Conservation (phyloP, 805 yeast genomes). For the Zygoascus flipseniorum region DNA sequence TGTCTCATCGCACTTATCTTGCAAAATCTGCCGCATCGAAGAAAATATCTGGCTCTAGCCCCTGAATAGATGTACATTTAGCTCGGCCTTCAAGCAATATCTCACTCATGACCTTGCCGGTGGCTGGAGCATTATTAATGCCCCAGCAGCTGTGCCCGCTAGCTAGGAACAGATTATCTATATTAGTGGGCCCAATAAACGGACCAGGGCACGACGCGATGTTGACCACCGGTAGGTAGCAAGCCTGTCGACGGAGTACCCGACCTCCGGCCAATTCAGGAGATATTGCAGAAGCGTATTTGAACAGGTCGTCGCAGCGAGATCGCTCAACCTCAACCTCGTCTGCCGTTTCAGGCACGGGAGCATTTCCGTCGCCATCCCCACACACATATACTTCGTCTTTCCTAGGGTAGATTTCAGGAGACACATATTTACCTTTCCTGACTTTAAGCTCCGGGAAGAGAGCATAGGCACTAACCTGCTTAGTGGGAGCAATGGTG, state of each 20-base stretch:
- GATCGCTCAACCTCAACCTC: constrained; percentile 82
- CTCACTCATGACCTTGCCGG: constrained; percentile 91
- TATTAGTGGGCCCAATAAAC: constrained; percentile 86
- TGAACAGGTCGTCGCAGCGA: constrained; percentile 80
- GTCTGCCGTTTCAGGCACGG: constrained; percentile 88
- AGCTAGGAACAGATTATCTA: constrained; percentile 66
- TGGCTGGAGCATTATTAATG: constrained; percentile 93
- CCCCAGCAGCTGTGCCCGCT: constrained; percentile 99
- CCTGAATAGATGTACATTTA: constrained; percentile 65
- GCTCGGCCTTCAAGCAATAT: constrained; percentile 76
- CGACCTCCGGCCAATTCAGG: constrained; percentile 64
- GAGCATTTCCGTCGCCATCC: constrained; percentile 87
- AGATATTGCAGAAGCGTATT: constrained; percentile 69
- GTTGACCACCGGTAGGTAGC: constrained; percentile 90
- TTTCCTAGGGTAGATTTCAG: constrained; percentile 89
- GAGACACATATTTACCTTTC: constrained; percentile 52
- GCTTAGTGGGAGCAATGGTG: constrained; percentile 57
- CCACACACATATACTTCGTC: constrained; percentile 97
- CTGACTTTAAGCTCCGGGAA: constrained; percentile 83
- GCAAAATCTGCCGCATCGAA: constrained; percentile 39
- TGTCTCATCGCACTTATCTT: too few relatives aligned
- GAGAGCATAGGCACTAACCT: constrained; percentile 87
- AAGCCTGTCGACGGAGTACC: constrained; percentile 79
- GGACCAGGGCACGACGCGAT: constrained; percentile 93
- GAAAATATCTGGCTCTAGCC: constrained; percentile 77